These are phyloP conservation scores for Xylariales sp. DNA, from an alignment of 2,329 filamentous ascomycete species.

Conservation along the genomic window DNA sequence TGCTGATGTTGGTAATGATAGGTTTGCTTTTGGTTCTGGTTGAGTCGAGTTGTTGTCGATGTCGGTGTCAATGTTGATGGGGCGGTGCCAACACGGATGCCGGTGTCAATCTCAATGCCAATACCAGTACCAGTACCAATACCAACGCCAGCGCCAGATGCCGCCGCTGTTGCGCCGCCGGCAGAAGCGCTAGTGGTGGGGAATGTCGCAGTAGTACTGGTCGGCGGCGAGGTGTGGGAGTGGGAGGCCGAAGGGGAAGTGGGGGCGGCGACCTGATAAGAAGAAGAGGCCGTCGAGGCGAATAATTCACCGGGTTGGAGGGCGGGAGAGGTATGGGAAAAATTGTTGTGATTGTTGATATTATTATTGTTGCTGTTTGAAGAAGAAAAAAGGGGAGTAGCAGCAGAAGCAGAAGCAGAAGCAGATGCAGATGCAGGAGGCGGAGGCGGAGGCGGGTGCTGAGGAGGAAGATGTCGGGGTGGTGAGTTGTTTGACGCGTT, in stretches of 20 bases:
- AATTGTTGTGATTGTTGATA: conserved; percentile 31
- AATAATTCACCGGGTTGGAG: conserved; percentile 60
- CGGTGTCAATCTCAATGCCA: conserved; percentile 34
- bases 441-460: conserved; percentile 31
- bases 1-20: conserved; percentile 20
- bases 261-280: conserved; percentile 41
- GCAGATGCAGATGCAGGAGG: conserved; percentile 39
- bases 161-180: conserved; percentile 31
- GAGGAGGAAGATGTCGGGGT: conserved; percentile 59
- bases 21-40: conserved; percentile 20
- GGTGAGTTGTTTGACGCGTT: conserved; percentile 59
- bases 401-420: conserved; percentile 15
- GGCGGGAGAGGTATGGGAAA: conserved; percentile 57
- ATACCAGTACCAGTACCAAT: conserved; percentile 30
- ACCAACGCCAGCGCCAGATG: conserved; percentile 35
- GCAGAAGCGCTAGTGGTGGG: conserved; percentile 40
- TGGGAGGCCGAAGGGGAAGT: conserved; percentile 32
- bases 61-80: conserved; percentile 35
- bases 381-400: conserved; percentile 29
- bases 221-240: conserved; percentile 26
- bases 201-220: conserved; percentile 39
- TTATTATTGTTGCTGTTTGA: conserved; percentile 35
- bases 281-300: conserved; percentile 51
- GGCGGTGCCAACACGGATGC: conserved; percentile 17
- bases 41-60: conserved; percentile 31